A percentile compares a stretch with the other conserved stretches of the same genome.
Evolutionary conservation across 805 yeast species (phyloP).

Genomic region (Lipomyces spencermartinsiae): DNA sequence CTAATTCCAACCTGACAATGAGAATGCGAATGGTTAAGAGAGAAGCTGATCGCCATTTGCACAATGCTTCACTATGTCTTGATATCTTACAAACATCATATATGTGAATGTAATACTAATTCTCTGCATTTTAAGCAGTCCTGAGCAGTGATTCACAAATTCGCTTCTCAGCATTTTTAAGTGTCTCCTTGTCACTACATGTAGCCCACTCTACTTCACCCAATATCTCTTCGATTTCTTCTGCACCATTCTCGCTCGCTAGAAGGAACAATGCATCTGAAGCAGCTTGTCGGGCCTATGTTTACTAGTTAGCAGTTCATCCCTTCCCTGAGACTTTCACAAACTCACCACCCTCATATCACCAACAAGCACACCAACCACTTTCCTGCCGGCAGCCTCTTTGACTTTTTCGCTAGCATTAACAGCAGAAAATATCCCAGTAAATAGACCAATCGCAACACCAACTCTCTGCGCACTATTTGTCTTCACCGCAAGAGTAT

Average conservation of each 20-base stretch:
- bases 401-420: slow-evolving; percentile 11
- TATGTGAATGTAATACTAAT: background rate
- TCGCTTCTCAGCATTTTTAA: slow-evolving; percentile 1
- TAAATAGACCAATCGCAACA: slow-evolving; percentile 8
- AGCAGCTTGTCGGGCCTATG: slow-evolving; percentile 27
- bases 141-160: background rate
- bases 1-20: too few species aligned
- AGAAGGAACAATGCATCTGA: slow-evolving; percentile 26
- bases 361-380: slow-evolving; percentile 11
- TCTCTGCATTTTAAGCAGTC: background rate
- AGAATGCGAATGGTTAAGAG: too few species aligned
- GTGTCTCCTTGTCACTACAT: background rate
- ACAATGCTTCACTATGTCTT: background rate
- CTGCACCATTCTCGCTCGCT: slow-evolving; percentile 3
- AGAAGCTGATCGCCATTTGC: too few species aligned
- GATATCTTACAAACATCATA: background rate
- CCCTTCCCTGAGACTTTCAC: background rate
- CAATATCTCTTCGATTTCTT: slow-evolving; percentile 12
- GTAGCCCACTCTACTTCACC: slow-evolving; percentile 7
- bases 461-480: slow-evolving; percentile 5
- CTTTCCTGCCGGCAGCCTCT: slow-evolving; percentile 26
- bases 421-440: slow-evolving; percentile 2
- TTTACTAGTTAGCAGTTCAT: background rate
- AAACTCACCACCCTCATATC: slow-evolving; percentile 17
- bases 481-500: slow-evolving; percentile 18